Base-by-base conservation (phyloP, 2,329 filamentous ascomycete genomes). In the Penicillium sp. region DNA sequence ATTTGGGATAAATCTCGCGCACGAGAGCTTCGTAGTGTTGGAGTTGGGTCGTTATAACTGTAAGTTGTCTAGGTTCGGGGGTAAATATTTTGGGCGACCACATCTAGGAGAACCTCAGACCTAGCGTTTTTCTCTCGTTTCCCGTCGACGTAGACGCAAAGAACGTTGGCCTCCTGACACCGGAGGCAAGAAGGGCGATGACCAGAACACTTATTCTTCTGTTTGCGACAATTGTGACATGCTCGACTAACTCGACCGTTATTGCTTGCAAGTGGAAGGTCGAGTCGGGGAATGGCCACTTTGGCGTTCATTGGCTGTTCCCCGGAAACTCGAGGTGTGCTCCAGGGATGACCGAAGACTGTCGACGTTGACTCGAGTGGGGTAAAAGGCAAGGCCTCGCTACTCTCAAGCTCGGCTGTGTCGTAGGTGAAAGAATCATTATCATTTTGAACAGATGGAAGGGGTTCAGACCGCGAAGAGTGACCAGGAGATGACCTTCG, bases 171-270 rank as follows among this genome's bases (percentile, higher is more conserved):
- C 58, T 78, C 76, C 64, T 75, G 69, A 58, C 77, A 79, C 47
- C 77, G 71, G 44, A 74, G 68, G 56, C 77, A 79, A 23, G 69
- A 66, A 23, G 77, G 77, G 36, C 71, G 73, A 63, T 78, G 73
- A 4, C 77, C 77, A 58, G 71, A 75, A 65, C 77, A 79, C 65
- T 78, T 79, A 48, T 75, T 77, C 63, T 79, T 79, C 48, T 77
- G 72, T 41, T 76, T 72, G 19, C 76, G 75, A 60, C 77, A 79
- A 50, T 75, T 75, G 60, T 79, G 75, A 50, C 77, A 79, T 8
- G 77, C 76, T 44, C 68, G 70, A 52, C 70, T 71, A 33, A 74
- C 72, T 46, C 72, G 69, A 50, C 69, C 68, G 16, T 62, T 66
- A 40, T 50, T 68, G 50, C 62, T 65, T 50, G 40, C 59, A n/a